Base-by-base conservation (phyloP, 208 protist genomes). In the Trypanosomatidae sp. region DNA sequence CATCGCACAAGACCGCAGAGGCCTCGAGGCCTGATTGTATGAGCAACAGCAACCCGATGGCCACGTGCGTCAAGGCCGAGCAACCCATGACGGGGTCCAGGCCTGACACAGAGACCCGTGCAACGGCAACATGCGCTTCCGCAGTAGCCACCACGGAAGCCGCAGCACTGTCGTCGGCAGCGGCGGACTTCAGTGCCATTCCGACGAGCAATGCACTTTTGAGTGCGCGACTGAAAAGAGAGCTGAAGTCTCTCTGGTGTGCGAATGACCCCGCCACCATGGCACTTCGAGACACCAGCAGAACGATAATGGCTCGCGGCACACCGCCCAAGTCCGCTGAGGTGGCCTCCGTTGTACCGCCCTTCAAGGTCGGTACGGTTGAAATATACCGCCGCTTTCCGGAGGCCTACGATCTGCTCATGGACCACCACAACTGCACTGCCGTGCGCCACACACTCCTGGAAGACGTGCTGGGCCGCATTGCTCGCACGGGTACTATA, bases 361-460 rank as follows among this genome's bases (percentile, higher is more conserved):
- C 76, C 33, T 91, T 89, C 76, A 92, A 91, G 66, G 91, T 96
- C 8, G 91, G 91, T n/a, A 89, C 88, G 12, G 62, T 87, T 46
- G 91, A 96, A 69, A 93, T 96, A 81, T 96, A 96, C 80, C 56
- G 80, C 3, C 87, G 89, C 5, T 94, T 94, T 66, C 86, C 91
- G 1, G 62, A 85, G 49, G 88, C 86, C 15, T 96, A 96, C 71
- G 91, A 96, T 43, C 44, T 84, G 33, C 77, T 96, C 65, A 96
- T 96, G 91, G 50, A 71, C 13, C 73, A 79, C 52, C 91, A 96
- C 77, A 77, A 94, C 73, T 96, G 91, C 67, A 66, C 41, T 33
- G 80, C 77, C 10, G 46, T 95, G 43, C 60, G 82, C 46, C 22
- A 58, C 30, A 80, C 76, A 50, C 79, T 91, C 28, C n/a, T 91